Evolutionary conservation across 1,284 basidiomycete genomes (phyloP), one percentile per base, ranked within the genome.

Genomic region (Veloboletus limbatus): DNA sequence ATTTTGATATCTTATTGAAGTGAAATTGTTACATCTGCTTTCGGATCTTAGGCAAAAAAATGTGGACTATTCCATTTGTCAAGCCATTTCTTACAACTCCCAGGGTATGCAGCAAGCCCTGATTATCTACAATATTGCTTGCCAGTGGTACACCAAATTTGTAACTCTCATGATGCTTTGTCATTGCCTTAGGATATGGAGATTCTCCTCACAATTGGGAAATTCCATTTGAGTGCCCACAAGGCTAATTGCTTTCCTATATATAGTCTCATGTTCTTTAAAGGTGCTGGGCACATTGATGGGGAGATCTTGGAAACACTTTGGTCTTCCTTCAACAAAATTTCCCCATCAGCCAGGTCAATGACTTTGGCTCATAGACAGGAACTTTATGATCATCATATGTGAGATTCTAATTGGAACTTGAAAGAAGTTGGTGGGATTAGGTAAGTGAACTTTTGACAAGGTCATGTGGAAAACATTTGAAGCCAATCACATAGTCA

Each of bases 391-490:
- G 47, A 55, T 39, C 44, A 50, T 32, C 47, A 56, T 30, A 55
- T 55, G 47, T 31, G 43, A 7, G 47, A 55, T 21, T 55, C 47
- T 3, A 55, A 55, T 24, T 55, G 37, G 37, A 55, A n/a, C n/a
- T n/a, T n/a, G n/a, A n/a, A n/a, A 52, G 16, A 55, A 55, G 36
- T 31, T 54, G 9, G 43, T 54, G 3, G 42, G 35, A 6, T n/a
- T 53, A 8, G 31, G 39, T 51, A 20, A 17, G 17, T 25, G 1
- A 3, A 27, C 21, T 4, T 27, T 43, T 38, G 34, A 22, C 9
- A n/a, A n/a, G 32, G 8, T 31, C 18, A n/a, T n/a, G n/a, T n/a
- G n/a, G n/a, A n/a, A n/a, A n/a, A n/a, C n/a, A n/a, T n/a, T n/a
- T n/a, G n/a, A n/a, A n/a, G n/a, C n/a, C n/a, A n/a, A n/a, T n/a